These are phyloP conservation scores for Geosiphon pyriformis DNA, from an alignment of 192 early-diverging fungal genomes.

Conservation along the genomic window DNA sequence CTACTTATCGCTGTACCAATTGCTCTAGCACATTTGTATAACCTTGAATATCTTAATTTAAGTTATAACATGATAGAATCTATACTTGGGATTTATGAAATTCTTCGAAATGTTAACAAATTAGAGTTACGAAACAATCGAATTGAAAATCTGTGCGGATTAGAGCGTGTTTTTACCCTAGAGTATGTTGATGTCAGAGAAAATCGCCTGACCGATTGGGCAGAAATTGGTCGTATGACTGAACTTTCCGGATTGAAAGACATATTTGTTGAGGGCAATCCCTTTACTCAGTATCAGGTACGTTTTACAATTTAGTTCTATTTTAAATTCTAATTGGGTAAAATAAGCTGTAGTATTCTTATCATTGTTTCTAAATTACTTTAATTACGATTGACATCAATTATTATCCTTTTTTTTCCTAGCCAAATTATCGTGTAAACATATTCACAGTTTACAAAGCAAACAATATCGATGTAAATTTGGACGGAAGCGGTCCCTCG, in stretches of 20 bases:
- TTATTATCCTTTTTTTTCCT: constrained; percentile 4
- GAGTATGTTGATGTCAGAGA: constrained; percentile 52
- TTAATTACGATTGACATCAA: constrained; percentile 8
- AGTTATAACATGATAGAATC: constrained; percentile 52
- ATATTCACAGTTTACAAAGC: constrained; percentile 44
- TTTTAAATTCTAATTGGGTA: not conserved
- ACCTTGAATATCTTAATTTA: constrained; percentile 45
- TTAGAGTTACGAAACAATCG: constrained; percentile 48
- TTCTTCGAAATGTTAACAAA: constrained; percentile 47
- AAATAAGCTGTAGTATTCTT: too few species aligned
- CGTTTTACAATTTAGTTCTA: not conserved
- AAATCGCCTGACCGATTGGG: constrained; percentile 46
- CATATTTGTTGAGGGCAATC: constrained; percentile 51
- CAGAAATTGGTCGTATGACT: constrained; percentile 45
- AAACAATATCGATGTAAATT: constrained; percentile 37
- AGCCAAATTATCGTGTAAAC: constrained; percentile 46
- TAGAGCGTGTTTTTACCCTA: constrained; percentile 51
- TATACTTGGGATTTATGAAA: constrained; percentile 41
- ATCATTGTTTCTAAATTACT: too few species aligned
- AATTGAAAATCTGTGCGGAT: constrained; percentile 42
- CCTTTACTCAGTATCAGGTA: constrained; percentile 45
- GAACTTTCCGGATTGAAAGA: constrained; percentile 44
- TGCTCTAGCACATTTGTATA: constrained; percentile 40
- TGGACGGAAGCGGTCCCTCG: constrained; percentile 47
- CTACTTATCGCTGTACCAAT: constrained; percentile 42